Evolutionary conservation across 1,284 basidiomycete species (phyloP), one percentile per base, ranked within the genome.

Genomic region (Sanghuangporus sanghuang): DNA sequence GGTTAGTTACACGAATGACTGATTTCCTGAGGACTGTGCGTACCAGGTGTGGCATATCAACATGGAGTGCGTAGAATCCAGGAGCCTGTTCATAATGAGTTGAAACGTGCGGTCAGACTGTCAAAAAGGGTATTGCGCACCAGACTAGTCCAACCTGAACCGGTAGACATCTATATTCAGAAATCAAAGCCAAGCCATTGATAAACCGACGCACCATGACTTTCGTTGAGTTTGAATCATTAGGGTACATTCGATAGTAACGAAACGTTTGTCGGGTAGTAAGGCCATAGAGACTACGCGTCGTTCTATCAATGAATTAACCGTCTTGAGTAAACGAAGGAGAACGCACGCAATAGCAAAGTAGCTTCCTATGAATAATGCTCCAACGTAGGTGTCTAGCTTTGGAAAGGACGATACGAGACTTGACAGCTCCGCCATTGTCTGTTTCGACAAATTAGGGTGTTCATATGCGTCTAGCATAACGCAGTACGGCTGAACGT

Each of bases 221-320:
- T 40, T 56, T 62, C 52, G 44, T 21, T 11, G 46, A n/a, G 6
- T 11, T 36, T 35, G 21, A 44, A 23, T 62, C 61, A n/a, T 57
- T 35, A 3, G 52, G 52, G 56, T 62, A 62, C 61, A 56, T 62
- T 32, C 61, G 52, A 46, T 46, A 62, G 35, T 62, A 62, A 14
- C 61, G 61, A 56, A 56, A 57, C 38, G 56, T 56, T 21, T 62
- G 61, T 21, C 57, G 61, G 27, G 39, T 57, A 18, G 49, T 56
- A 3, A 62, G 40, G 14, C 61, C 61, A n/a, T 56, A 62, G n/a
- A 62, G 40, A 23, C 61, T 62, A 21, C 35, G 21, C 6, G 16
- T 3, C 16, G 11, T 18, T 8, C 2, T n/a, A 23, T 16, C 44
- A 14, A 35, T 14, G 18, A 18, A 21, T 56, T 18, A 23, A 4